These are phyloP conservation scores for Geranomyces michiganensis DNA, from an alignment of 192 early-diverging fungal genomes.

Conservation along the genomic window DNA sequence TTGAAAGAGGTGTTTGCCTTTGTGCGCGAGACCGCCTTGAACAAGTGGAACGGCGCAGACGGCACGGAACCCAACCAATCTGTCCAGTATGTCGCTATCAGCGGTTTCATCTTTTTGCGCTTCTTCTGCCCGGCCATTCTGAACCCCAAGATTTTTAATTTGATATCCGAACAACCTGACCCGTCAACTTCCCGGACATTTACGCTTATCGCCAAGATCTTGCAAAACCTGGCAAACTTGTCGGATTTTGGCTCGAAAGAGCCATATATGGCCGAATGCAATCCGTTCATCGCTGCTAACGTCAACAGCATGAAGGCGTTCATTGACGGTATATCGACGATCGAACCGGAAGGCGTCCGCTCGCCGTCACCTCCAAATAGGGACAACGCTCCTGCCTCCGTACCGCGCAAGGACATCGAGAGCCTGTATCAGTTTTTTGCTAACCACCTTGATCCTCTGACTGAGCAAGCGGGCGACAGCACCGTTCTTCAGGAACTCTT, in stretches of 20 bases:
- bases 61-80: conserved; percentile 10
- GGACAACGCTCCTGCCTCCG: not conserved
- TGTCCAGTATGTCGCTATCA: conserved; percentile 49
- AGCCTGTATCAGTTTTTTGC: conserved; percentile 23
- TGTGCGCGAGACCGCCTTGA: conserved; percentile 20
- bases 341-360: not conserved
- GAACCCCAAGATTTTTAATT: conserved; percentile 54
- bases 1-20: conserved; percentile 27
- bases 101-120: conserved; percentile 61
- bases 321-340: conserved; percentile 51
- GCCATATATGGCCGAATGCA: conserved; percentile 58
- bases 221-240: conserved; percentile 65
- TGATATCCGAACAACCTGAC: conserved; percentile 48
- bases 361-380: not conserved
- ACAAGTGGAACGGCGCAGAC: conserved; percentile 29
- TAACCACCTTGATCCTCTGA: conserved; percentile 12
- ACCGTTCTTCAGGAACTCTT: not conserved
- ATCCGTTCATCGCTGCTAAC: conserved; percentile 53
- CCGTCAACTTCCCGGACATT: conserved; percentile 46
- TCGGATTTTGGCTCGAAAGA: conserved; percentile 60
- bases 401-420: conserved; percentile 10
- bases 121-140: conserved; percentile 64
- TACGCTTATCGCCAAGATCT: conserved; percentile 59
- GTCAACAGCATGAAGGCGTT: conserved; percentile 52
- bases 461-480: not conserved